Evolutionary conservation across 495 filamentous ascomycete genomes (phyloP).

Genomic region (Acidiella bohemica): DNA sequence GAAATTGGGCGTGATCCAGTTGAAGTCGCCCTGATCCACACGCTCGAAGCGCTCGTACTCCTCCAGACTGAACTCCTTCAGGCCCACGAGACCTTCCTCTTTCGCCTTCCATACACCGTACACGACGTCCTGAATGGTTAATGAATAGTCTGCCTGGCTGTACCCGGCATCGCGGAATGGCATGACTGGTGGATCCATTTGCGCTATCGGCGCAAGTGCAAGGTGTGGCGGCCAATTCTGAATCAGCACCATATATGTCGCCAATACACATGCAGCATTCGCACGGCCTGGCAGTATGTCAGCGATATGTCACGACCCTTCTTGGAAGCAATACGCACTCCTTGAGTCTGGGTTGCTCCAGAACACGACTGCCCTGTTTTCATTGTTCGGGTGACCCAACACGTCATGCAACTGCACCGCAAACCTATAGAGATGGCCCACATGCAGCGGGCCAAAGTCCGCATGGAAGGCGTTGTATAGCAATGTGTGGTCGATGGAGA

Average conservation of each 20-base stretch:
- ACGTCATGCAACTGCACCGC: slow-evolving; percentile 91
- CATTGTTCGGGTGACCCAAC: slow-evolving; percentile 70
- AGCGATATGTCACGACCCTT: slow-evolving; percentile 3
- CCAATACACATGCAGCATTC: slow-evolving; percentile 91
- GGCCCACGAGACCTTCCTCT: slow-evolving; percentile 72
- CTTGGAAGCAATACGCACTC: slow-evolving; percentile 41
- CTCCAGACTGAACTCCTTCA: slow-evolving; percentile 84
- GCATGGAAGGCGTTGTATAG: slow-evolving; percentile 98
- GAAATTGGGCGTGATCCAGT: slow-evolving; percentile 93
- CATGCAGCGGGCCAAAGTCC: slow-evolving; percentile 94
- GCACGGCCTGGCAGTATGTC: slow-evolving; percentile 46
- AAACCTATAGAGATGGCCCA: slow-evolving; percentile 92
- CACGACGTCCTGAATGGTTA: slow-evolving; percentile 92
- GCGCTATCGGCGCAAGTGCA: slow-evolving; percentile 89
- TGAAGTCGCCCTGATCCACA: slow-evolving; percentile 98
- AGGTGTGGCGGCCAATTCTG: slow-evolving; percentile 97
- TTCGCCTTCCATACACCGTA: slow-evolving; percentile 99
- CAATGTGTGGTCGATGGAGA: slow-evolving; percentile 82
- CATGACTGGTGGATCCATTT: slow-evolving; percentile 94
- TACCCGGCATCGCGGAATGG: slow-evolving; percentile 97
- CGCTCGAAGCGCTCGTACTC: slow-evolving; percentile 94
- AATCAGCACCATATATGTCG: slow-evolving; percentile 97
- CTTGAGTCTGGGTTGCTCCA: slow-evolving; percentile 85
- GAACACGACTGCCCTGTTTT: slow-evolving; percentile 77
- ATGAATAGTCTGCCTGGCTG: slow-evolving; percentile 89